phyloP scores from a whole-genome alignment of 2,329 filamentous ascomycete genomes.

The Curvularia hawaiiensis region DNA sequence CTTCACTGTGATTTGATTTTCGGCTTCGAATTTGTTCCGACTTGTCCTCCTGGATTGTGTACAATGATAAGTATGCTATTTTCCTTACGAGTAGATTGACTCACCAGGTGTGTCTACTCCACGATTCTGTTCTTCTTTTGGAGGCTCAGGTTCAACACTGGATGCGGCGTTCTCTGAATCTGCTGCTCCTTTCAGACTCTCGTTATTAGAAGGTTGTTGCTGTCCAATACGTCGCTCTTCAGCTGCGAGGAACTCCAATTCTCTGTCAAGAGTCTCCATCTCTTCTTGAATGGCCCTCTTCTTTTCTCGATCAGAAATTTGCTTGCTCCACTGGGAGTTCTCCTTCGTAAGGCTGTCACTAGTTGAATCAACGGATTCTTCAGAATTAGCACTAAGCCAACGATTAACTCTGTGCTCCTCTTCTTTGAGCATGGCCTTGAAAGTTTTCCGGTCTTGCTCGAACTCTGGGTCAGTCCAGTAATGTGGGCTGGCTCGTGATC shows the following conservation, averaged over 20 bases:
- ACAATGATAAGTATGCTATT: not conserved
- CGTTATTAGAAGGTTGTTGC: not conserved
- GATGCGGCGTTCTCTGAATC: not conserved
- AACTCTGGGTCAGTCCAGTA: constrained; percentile 17
- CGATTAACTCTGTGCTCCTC: constrained; percentile 18
- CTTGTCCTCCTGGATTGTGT: not conserved
- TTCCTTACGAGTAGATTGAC: not conserved
- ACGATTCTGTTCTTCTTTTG: not conserved
- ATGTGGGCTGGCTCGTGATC: constrained; percentile 1
- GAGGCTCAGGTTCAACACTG: not conserved
- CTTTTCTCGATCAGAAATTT: constrained; percentile 6
- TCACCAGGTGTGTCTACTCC: not conserved
- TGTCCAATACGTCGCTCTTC: constrained; percentile 16
- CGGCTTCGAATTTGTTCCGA: not conserved
- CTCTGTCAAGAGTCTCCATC: constrained; percentile 22
- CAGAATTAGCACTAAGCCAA: not conserved
- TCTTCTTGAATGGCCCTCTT: constrained; percentile 20
- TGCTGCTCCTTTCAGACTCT: not conserved
- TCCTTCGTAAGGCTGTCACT: not conserved
- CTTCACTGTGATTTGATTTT: not conserved
- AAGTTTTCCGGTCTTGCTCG: constrained; percentile 12
- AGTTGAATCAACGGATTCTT: not conserved
- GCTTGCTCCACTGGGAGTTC: not conserved
- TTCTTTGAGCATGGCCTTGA: constrained; percentile 17
- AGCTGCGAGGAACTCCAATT: constrained; percentile 19